phyloP scores from a whole-genome alignment of 75 land plant species.

The Cupressus sempervirens region DNA sequence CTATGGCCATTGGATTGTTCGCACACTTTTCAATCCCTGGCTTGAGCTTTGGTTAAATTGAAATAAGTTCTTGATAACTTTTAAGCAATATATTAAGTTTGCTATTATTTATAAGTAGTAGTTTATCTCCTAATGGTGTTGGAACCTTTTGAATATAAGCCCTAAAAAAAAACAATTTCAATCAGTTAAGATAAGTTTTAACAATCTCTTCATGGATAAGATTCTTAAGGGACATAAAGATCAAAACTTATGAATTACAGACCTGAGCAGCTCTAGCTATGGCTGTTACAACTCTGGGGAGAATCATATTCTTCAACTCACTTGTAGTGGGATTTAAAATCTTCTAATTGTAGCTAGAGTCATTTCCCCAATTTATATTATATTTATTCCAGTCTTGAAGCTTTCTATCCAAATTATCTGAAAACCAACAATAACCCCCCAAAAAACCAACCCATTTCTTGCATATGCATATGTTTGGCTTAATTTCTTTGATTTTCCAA shows the following conservation, averaged over 20 bases:
- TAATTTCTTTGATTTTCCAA: too few relatives aligned
- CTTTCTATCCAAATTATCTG: conserved; percentile 8
- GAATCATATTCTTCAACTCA: conserved; percentile 3
- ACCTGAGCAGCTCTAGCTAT: neutral
- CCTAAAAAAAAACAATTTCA: conserved; percentile 20
- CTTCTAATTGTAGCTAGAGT: conserved; percentile 12
- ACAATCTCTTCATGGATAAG: too few relatives aligned
- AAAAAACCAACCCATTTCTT: neutral
- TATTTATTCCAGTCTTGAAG: conserved; percentile 18
- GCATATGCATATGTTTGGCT: neutral
- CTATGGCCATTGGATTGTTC: too few relatives aligned
- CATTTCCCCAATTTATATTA: conserved; percentile 22
- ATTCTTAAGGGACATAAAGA: neutral
- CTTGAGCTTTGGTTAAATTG: too few relatives aligned
- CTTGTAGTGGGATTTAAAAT: conserved; percentile 10
- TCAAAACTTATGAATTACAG: neutral
- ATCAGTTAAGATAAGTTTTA: neutral
- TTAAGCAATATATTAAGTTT: too few relatives aligned
- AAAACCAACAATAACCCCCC: neutral
- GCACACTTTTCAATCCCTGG: too few relatives aligned
- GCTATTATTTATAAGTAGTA: too few relatives aligned
- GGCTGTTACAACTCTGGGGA: neutral
- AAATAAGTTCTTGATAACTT: too few relatives aligned
- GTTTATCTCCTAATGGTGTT: too few relatives aligned
- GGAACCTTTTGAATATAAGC: conserved; percentile 47